These are phyloP conservation scores for Ogataea zsoltii DNA, from an alignment of 805 yeast genomes.

Conservation along the genomic window DNA sequence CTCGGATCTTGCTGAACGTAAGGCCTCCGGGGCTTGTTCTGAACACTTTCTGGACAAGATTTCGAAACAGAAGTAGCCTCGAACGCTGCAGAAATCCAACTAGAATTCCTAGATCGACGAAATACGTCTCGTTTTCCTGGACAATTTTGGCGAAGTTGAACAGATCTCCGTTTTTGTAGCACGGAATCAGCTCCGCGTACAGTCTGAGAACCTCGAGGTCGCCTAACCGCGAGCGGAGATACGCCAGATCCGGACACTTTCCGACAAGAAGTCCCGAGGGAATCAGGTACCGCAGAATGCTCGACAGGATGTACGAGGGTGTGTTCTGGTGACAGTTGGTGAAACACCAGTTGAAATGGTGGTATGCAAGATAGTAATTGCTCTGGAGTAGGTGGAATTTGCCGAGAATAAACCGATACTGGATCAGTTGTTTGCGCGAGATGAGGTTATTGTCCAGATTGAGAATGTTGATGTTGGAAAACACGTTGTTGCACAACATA, in stretches of 20 bases:
- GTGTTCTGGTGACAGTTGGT: slow-evolving; percentile 32
- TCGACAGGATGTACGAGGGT: slow-evolving; percentile 33
- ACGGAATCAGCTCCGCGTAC: slow-evolving; percentile 40
- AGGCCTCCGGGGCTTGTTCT: slow-evolving; percentile 14
- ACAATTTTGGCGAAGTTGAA: slow-evolving; percentile 36
- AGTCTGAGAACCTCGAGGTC: slow-evolving; percentile 26
- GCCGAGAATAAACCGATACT: slow-evolving; percentile 55
- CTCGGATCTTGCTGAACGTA: slow-evolving; percentile 23
- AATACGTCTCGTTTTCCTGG: slow-evolving; percentile 37
- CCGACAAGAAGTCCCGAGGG: slow-evolving; percentile 58
- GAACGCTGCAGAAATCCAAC: slow-evolving; percentile 48
- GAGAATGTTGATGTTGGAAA: slow-evolving; percentile 58
- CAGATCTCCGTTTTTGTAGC: slow-evolving; percentile 45
- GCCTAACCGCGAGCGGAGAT: slow-evolving; percentile 22
- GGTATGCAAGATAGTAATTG: slow-evolving; percentile 46
- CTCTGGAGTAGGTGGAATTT: slow-evolving; percentile 55
- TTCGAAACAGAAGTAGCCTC: slow-evolving; percentile 47
- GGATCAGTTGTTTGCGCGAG: slow-evolving; percentile 45
- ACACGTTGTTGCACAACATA: slow-evolving; percentile 59
- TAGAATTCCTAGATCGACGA: slow-evolving; percentile 39
- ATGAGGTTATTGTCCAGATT: slow-evolving; percentile 43
- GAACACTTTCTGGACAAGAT: slow-evolving; percentile 33
- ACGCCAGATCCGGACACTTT: slow-evolving; percentile 41
- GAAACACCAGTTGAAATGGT: slow-evolving; percentile 54
- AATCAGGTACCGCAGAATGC: slow-evolving; percentile 46